Evolutionary conservation across 257 asterid genomes (phyloP).

Genomic region (Solanum bulbocastanum): DNA sequence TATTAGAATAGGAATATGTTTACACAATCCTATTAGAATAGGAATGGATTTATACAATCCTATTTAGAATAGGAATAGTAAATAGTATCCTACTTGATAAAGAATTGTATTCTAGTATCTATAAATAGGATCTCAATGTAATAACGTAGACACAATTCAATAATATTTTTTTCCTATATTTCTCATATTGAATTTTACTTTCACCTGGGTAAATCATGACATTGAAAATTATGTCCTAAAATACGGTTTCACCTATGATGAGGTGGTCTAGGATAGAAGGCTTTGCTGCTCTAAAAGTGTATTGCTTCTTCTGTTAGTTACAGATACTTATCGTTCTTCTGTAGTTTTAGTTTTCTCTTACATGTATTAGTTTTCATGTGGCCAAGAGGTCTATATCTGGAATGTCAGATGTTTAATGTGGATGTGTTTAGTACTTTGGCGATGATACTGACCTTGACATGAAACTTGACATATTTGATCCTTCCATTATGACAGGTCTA

Average conservation of each 20-base stretch:
- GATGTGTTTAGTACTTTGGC: background rate
- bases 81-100: no score
- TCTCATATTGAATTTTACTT: background rate
- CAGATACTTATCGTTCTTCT: background rate
- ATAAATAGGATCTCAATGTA: no score
- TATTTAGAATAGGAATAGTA: no score
- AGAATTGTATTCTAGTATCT: no score
- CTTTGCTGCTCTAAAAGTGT: background rate
- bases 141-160: no score
- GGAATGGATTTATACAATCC: no score
- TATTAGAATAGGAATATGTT: no score
- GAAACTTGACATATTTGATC: constrained; percentile 13
- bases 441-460: background rate
- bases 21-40: no score
- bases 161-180: no score
- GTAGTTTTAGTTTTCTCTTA: background rate
- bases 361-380: background rate
- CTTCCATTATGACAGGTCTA: constrained; percentile 10
- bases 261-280: background rate
- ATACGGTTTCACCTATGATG: background rate
- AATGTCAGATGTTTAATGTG: background rate
- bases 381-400: background rate
- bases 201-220: background rate
- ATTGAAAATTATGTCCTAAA: background rate
- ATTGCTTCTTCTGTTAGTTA: background rate